A percentile compares a stretch with the other conserved stretches of the same genome.
phyloP scores from a whole-genome alignment of 768 basidiomycete genomes.

The Trichaptum fuscoviolaceum region DNA sequence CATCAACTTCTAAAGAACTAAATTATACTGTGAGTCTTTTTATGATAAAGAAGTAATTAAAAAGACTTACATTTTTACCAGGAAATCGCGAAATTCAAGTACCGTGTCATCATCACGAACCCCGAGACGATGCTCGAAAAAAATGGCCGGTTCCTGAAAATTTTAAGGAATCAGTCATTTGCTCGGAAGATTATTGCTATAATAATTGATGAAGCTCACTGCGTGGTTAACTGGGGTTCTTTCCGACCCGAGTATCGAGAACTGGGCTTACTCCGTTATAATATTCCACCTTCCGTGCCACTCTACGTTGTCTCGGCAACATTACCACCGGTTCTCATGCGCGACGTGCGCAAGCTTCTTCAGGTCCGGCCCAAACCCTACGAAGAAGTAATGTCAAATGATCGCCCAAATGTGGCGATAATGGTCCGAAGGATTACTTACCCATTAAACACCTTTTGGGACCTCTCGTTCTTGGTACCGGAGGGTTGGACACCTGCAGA shows the following conservation, averaged over 20 bases:
- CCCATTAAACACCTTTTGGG: slow-evolving; percentile 26
- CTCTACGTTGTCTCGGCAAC: slow-evolving; percentile 18
- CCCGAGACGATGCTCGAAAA: slow-evolving; percentile 26
- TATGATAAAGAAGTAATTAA: too few relatives aligned
- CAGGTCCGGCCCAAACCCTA: slow-evolving; percentile 3
- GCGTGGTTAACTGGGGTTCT: slow-evolving; percentile 17
- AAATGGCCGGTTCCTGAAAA: slow-evolving; percentile 10
- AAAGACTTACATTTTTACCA: too few relatives aligned
- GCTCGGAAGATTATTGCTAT: slow-evolving; percentile 12
- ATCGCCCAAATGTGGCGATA: slow-evolving; percentile 26
- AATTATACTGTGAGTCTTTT: too few relatives aligned
- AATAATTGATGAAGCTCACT: slow-evolving; percentile 21
- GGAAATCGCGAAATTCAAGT: slow-evolving; percentile 22
- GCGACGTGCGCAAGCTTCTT: slow-evolving; percentile 10
- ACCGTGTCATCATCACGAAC: slow-evolving; percentile 23
- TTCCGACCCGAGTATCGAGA: slow-evolving; percentile 17
- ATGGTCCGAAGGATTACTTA: slow-evolving; percentile 30
- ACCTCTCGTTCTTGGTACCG: slow-evolving; percentile 30
- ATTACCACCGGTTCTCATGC: slow-evolving; percentile 7
- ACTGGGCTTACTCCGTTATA: slow-evolving; percentile 12
- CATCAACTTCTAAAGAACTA: too few relatives aligned
- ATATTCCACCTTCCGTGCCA: slow-evolving; percentile 12
- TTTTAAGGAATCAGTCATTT: slow-evolving; percentile 15
- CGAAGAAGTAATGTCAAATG: slow-evolving; percentile 8
- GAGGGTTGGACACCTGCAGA: too few relatives aligned